Evolutionary conservation across 2,329 filamentous ascomycete species (phyloP).

Genomic region (Alternaria sp.): DNA sequence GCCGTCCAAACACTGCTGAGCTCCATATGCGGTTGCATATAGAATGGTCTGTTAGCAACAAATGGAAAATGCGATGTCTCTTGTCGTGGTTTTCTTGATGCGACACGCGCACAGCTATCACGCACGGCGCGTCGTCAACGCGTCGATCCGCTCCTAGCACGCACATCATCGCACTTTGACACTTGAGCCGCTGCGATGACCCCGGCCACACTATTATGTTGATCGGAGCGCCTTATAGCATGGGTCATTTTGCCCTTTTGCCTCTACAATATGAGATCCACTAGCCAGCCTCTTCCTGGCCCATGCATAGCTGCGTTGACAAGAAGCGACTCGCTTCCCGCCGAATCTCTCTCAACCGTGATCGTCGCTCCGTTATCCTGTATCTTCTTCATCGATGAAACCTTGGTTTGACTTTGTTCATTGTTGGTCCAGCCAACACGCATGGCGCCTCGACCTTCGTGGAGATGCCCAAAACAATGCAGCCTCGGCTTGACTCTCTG

Average conservation of each 20-base stretch:
- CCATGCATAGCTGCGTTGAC: neutral
- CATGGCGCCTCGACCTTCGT: neutral
- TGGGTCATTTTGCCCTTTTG: too few species aligned
- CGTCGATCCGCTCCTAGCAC: neutral
- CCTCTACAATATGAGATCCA: neutral
- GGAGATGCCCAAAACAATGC: neutral
- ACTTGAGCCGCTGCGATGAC: too few species aligned
- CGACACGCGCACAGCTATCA: neutral
- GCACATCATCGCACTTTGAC: too few species aligned
- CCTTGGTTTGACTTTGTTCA: neutral
- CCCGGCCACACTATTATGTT: too few species aligned
- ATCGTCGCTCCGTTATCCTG: neutral
- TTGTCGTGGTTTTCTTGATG: neutral
- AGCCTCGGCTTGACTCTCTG: neutral
- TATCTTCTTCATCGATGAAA: neutral
- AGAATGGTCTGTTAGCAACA: neutral
- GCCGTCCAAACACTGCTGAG: neutral
- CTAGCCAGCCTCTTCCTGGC: neutral
- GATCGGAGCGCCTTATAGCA: too few species aligned
- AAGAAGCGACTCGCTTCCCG: neutral
- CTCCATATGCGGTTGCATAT: neutral
- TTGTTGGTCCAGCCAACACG: neutral
- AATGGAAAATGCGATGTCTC: neutral
- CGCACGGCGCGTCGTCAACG: neutral
- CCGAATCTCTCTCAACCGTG: neutral